Conservation (phyloP, 192 early-diverging fungal genomes). For the Coemansia biformis region DNA sequence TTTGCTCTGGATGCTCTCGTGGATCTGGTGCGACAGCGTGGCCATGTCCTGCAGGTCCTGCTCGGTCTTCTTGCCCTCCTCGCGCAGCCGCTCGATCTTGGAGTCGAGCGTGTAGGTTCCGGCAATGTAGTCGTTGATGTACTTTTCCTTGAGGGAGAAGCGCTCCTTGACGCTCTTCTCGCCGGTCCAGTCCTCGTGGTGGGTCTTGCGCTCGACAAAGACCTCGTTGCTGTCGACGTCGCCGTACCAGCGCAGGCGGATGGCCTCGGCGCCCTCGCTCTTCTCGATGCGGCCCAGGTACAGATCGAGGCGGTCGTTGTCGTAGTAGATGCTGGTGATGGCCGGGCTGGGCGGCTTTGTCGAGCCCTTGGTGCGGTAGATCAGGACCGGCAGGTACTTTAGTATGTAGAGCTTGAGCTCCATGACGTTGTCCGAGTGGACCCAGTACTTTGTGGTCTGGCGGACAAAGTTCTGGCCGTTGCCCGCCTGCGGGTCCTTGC, state of each 20-base stretch:
- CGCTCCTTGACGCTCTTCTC: conserved; percentile 86
- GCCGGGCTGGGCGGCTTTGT: conserved; percentile 73
- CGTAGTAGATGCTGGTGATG: conserved; percentile 90
- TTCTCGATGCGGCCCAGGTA: conserved; percentile 84
- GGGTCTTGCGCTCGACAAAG: conserved; percentile 97
- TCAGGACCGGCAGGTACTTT: conserved; percentile 83
- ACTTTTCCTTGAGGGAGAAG: conserved; percentile 90
- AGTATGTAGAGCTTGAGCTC: conserved; percentile 90
- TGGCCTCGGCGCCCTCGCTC: conserved; percentile 81
- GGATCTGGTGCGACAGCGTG: conserved; percentile 66
- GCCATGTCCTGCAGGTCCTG: conserved; percentile 70
- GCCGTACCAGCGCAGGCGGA: conserved; percentile 94
- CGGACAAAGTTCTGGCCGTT: conserved; percentile 69
- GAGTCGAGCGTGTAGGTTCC: conserved; percentile 72
- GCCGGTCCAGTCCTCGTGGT: conserved; percentile 88
- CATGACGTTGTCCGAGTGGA: conserved; percentile 90
- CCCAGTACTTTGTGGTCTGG: conserved; percentile 91
- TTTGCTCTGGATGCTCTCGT: conserved; percentile 60
- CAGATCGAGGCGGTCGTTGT: conserved; percentile 82
- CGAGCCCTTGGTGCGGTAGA: conserved; percentile 74
- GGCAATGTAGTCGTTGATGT: conserved; percentile 79
- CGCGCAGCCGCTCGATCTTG: conserved; percentile 69
- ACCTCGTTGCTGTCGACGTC: conserved; percentile 79
- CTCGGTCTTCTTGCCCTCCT: conserved; percentile 63
- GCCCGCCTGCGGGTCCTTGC: conserved; percentile 44